Base-by-base conservation (phyloP, 2,329 filamentous ascomycete genomes). In the Rutstroemia sp. region DNA sequence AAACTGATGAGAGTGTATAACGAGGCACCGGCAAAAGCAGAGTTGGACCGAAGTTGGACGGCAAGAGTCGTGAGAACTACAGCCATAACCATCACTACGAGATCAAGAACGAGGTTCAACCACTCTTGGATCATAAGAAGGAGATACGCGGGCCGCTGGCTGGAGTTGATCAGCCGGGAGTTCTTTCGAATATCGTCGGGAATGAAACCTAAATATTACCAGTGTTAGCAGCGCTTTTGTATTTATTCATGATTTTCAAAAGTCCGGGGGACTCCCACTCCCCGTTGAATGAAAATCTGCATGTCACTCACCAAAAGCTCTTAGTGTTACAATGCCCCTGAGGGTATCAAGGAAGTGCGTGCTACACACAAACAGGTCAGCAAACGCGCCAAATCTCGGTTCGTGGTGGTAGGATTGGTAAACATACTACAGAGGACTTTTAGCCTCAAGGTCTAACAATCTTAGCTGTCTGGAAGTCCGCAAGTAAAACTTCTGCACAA, bases 121-220 rank as follows among this genome's bases (percentile, higher is more conserved):
- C 81, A 84, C 27, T 78, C 73, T 64, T 84, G 82, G 2, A 82
- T 74, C 44, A 76, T 75, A 56, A 74, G 77, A 9, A 84, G 71
- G 0, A 83, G 72, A 61, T 84, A 84, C 50, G 78, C 79, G 0
- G 81, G 80, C 19, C 72, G 69, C 61, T 84, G 81, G 0, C 80
- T 81, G 7, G 68, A 68, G 58, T 84, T 77, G 1, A 84, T 68
- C 0, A 80, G 70, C 6, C 62, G 58, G 21, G 75, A 66, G 52
- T 79, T 80, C 55, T 52, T 47, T 5, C 51, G 30, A 16, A 52
- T 7, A 9, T 54, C 49, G 3, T 55, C 8, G 17, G 49, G 51
- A 55, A 56, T n/a, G 23, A 47, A 45, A 47, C 27, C 40, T 56
- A 6, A 2, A 16, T 7, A 12, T 14, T 17, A 14, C 8, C n/a